phyloP scores from a whole-genome alignment of 1,284 basidiomycete species.

The Heterobasidion occidentale region DNA sequence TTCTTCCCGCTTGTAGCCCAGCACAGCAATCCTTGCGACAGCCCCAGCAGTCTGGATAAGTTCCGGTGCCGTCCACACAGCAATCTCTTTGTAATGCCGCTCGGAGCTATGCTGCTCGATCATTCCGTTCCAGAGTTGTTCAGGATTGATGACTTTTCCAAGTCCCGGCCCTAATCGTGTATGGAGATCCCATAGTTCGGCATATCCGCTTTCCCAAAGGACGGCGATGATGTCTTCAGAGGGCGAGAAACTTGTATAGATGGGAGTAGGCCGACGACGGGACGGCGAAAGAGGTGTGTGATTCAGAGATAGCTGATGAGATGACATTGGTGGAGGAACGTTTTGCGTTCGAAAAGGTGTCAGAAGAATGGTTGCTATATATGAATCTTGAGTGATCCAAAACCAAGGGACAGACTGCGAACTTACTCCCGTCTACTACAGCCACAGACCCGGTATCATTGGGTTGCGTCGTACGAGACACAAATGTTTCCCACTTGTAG shows the following conservation, averaged over 20 bases:
- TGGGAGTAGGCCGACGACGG: too few species aligned
- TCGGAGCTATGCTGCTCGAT: too few species aligned
- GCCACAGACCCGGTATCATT: constrained; percentile 81
- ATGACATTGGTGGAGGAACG: constrained; percentile 91
- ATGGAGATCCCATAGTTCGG: constrained; percentile 65
- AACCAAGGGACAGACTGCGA: too few species aligned
- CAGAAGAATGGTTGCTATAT: constrained; percentile 44
- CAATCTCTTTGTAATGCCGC: constrained; percentile 27
- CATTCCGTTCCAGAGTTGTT: constrained; percentile 36
- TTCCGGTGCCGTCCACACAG: constrained; percentile 16
- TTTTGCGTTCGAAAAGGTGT: constrained; percentile 94
- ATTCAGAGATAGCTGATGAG: too few species aligned
- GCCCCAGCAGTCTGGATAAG: not conserved
- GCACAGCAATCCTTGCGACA: constrained; percentile 10
- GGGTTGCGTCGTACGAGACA: constrained; percentile 56
- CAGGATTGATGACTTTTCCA: constrained; percentile 58
- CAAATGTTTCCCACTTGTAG: constrained; percentile 75
- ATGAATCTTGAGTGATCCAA: too few species aligned
- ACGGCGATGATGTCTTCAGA: constrained; percentile 50
- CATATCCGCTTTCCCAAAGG: constrained; percentile 57
- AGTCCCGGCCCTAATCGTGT: constrained; percentile 57
- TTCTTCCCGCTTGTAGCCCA: constrained; percentile 4
- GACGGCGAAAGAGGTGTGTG: too few species aligned
- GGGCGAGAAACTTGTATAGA: too few species aligned
- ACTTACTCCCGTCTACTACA: constrained; percentile 84